A percentile compares a stretch with the other conserved stretches of the same genome.
phyloP scores from a whole-genome alignment of 2,329 filamentous ascomycete genomes.

The Xylariales sp. region DNA sequence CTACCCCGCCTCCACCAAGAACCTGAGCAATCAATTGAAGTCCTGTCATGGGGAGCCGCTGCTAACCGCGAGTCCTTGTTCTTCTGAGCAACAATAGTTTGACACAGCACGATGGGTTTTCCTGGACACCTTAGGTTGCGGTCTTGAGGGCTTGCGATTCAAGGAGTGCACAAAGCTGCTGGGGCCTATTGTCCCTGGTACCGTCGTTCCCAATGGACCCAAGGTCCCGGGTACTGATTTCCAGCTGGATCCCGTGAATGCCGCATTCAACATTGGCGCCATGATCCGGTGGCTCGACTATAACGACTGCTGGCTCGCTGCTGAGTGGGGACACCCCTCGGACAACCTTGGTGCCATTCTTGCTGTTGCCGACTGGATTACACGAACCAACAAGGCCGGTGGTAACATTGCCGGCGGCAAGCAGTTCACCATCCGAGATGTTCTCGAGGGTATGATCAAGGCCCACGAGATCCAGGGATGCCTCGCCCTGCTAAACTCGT shows the following conservation, averaged over 20 bases:
- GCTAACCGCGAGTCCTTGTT: conserved; percentile 19
- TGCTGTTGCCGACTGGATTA: conserved; percentile 95
- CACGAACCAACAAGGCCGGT: conserved; percentile 74
- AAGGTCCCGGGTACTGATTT: conserved; percentile 89
- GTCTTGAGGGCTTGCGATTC: conserved; percentile 91
- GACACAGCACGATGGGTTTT: conserved; percentile 97
- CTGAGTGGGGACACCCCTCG: conserved; percentile 97
- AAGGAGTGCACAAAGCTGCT: conserved; percentile 94
- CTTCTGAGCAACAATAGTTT: conserved; percentile 59
- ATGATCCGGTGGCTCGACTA: conserved; percentile 99
- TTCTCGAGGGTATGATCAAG: conserved; percentile 98
- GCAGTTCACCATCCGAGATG: conserved; percentile 82
- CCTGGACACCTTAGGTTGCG: conserved; percentile 94
- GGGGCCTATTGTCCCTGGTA: conserved; percentile 86
- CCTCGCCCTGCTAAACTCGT: conserved; percentile 94
- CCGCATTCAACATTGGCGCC: conserved; percentile 97
- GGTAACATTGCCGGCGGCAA: conserved; percentile 83
- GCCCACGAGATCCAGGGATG: conserved; percentile 98
- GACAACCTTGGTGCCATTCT: conserved; percentile 98
- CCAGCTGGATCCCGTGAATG: conserved; percentile 91
- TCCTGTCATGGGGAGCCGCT: too few relatives aligned
- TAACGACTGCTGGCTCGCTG: conserved; percentile 99
- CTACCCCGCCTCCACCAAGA: conserved; percentile 16
- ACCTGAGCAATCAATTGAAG: too few relatives aligned
- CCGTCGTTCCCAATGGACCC: conserved; percentile 85